These are phyloP conservation scores for Wickerhamiella shivajii DNA, from an alignment of 805 yeast genomes.

Conservation along the genomic window DNA sequence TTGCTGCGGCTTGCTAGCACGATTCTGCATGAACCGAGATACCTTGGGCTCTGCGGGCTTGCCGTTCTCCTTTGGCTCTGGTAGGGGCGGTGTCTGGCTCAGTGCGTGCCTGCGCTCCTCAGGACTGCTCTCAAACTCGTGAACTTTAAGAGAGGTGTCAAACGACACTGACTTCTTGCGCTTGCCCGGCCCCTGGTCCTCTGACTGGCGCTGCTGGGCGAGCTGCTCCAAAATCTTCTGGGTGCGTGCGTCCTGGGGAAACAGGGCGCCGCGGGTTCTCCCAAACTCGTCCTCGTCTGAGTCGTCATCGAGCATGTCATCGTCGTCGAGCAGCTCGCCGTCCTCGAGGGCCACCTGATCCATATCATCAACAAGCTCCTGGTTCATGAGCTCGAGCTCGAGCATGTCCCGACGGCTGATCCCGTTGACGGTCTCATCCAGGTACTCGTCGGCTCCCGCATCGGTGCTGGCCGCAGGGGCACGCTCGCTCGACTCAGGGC, in stretches of 20 bases:
- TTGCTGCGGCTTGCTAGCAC: neutral
- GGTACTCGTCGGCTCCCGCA: neutral
- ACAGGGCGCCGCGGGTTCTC: conserved; percentile 24
- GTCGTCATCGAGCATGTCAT: conserved; percentile 37
- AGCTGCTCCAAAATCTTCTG: conserved; percentile 10
- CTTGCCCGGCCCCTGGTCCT: neutral
- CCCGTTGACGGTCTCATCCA: conserved; percentile 5
- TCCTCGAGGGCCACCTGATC: conserved; percentile 11
- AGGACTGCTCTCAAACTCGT: conserved; percentile 17
- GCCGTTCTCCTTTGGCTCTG: neutral
- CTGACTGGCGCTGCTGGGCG: neutral
- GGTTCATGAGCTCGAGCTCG: conserved; percentile 19
- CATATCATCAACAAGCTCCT: conserved; percentile 11
- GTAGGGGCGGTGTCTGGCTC: too few relatives aligned
- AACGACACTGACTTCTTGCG: conserved; percentile 9
- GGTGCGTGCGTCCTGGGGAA: conserved; percentile 20
- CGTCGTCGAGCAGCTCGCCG: conserved; percentile 26
- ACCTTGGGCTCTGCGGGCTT: neutral
- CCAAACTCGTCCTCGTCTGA: conserved; percentile 25
- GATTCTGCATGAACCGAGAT: neutral
- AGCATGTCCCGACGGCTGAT: conserved; percentile 17
- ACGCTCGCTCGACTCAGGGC: neutral
- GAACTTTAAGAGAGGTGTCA: conserved; percentile 15
- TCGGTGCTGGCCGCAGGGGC: neutral
- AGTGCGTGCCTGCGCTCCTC: conserved; percentile 14